These are phyloP conservation scores for Nothophaeocryptopus gaeumannii DNA, from an alignment of 2,329 filamentous ascomycete species.

Conservation along the genomic window DNA sequence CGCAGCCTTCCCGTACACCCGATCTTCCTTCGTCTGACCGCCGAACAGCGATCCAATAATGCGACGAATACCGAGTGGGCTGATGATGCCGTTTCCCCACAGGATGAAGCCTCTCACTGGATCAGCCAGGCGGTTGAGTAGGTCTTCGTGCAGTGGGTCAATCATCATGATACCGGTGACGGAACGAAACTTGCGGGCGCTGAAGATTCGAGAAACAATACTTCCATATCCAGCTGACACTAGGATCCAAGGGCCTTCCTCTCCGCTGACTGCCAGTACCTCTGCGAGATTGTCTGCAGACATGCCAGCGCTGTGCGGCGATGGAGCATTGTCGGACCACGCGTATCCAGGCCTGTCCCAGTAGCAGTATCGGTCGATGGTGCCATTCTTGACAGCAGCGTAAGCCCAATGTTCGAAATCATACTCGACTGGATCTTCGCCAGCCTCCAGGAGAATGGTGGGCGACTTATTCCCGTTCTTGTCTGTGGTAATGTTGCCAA, in stretches of 20 bases:
- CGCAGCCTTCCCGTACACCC: slow-evolving; percentile 75
- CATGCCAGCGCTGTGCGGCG: slow-evolving; percentile 89
- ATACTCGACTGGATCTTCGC: slow-evolving; percentile 74
- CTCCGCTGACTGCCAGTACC: slow-evolving; percentile 73
- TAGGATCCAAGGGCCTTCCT: slow-evolving; percentile 84
- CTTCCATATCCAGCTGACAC: slow-evolving; percentile 83
- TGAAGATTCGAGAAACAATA: slow-evolving; percentile 88
- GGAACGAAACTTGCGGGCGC: slow-evolving; percentile 71
- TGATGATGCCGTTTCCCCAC: slow-evolving; percentile 82
- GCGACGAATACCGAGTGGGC: slow-evolving; percentile 80
- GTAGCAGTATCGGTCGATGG: slow-evolving; percentile 88
- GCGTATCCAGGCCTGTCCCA: slow-evolving; percentile 87
- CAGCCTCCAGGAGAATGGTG: slow-evolving; percentile 82
- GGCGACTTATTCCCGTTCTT: slow-evolving; percentile 56
- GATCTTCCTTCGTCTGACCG: slow-evolving; percentile 75
- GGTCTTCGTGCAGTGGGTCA: slow-evolving; percentile 84
- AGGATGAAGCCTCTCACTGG: slow-evolving; percentile 74
- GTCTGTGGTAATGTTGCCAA: slow-evolving; percentile 65
- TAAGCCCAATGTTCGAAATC: slow-evolving; percentile 78
- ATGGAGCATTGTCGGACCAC: slow-evolving; percentile 89
- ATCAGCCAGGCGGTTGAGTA: slow-evolving; percentile 65
- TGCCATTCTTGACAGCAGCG: slow-evolving; percentile 71
- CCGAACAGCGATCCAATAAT: slow-evolving; percentile 77
- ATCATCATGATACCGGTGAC: slow-evolving; percentile 79
- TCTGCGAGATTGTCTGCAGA: slow-evolving; percentile 86